These are phyloP conservation scores for Gloeopeniophorella convolvens DNA, from an alignment of 768 basidiomycete genomes.

Conservation along the genomic window DNA sequence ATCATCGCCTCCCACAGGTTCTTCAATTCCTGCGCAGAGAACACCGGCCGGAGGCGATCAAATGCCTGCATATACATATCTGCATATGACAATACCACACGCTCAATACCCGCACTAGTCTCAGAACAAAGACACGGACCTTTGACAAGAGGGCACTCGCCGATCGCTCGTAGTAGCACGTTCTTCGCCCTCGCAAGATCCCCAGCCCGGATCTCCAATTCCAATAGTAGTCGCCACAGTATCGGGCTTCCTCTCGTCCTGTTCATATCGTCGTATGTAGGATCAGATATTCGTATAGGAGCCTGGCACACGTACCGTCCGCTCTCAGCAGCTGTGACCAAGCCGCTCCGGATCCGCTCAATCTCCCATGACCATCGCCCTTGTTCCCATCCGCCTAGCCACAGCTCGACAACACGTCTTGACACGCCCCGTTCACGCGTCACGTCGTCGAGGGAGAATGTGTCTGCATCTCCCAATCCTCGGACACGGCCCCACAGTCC, in stretches of 20 bases:
- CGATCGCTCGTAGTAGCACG: slow-evolving; percentile 64
- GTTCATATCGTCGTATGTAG: neutral
- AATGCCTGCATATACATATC: slow-evolving; percentile 77
- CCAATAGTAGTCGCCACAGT: slow-evolving; percentile 68
- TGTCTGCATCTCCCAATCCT: slow-evolving; percentile 42
- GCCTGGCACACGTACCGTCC: slow-evolving; percentile 46
- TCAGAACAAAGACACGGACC: slow-evolving; percentile 35
- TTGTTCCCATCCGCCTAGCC: slow-evolving; percentile 75
- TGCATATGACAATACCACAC: slow-evolving; percentile 26
- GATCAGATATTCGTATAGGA: neutral
- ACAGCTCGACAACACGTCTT: slow-evolving; percentile 61
- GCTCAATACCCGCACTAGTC: slow-evolving; percentile 12
- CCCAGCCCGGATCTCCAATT: slow-evolving; percentile 66
- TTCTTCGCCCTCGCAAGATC: slow-evolving; percentile 59
- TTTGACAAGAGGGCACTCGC: slow-evolving; percentile 71
- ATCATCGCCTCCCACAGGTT: slow-evolving; percentile 67
- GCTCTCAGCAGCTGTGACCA: slow-evolving; percentile 55
- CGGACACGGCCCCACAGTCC: slow-evolving; percentile 73
- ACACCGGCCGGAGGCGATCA: slow-evolving; percentile 57
- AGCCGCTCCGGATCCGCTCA: slow-evolving; percentile 61
- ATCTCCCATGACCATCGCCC: slow-evolving; percentile 64
- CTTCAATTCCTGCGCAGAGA: slow-evolving; percentile 52
- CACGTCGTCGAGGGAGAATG: slow-evolving; percentile 28
- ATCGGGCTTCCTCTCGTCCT: slow-evolving; percentile 63
- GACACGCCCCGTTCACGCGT: slow-evolving; percentile 47